Base-by-base conservation (phyloP, 2,329 filamentous ascomycete genomes). In the Claviceps cyperi region DNA sequence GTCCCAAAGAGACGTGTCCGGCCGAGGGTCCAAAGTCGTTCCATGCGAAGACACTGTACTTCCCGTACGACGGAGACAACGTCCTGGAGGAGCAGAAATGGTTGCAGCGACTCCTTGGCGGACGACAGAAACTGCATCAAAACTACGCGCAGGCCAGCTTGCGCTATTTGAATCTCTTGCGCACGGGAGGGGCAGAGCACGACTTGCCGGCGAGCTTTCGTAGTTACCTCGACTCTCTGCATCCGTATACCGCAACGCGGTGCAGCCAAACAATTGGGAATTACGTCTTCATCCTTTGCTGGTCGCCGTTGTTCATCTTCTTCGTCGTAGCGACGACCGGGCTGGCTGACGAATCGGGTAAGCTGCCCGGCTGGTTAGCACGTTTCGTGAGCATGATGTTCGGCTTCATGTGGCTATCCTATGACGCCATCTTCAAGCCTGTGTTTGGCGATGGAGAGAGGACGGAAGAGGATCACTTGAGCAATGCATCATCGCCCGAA, bases 371-470 rank as follows among this genome's bases (percentile, higher is more conserved):
- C 13, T 94, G 86, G 86, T 54, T 91, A 47, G 73, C 69, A 2
- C 63, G 64, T 15, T 48, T 76, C 0, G 69, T 74, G 50, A 74
- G 71, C 1, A 63, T 70, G 1, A 13, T 84, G 1, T 80, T 84
- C 52, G 72, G 67, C 15, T 11, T 66, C 3, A 52, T 69, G 9
- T 77, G 74, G 74, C 57, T 63, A 52, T 56, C 53, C 3, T 75
- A 77, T 47, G 74, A 77, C 48, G 32, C 28, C 1, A 61, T 71
- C 2, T 62, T 72, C 56, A 82, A 79, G 63, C 69, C 66, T 1
- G 40, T 83, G 0, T 96, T 94, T 71, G 91, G 91, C 0, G 86
- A 97, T 61, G 92, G 92, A 0, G 91, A 97, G 72, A 77, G 76
- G 58, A 82, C 79, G 3, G 55, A 64, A 35, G 62, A 41, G 19